A percentile compares a stretch with the other conserved stretches of the same genome.
Evolutionary conservation across 139 green algal genomes (phyloP).

Genomic region (Asterochloris erici): DNA sequence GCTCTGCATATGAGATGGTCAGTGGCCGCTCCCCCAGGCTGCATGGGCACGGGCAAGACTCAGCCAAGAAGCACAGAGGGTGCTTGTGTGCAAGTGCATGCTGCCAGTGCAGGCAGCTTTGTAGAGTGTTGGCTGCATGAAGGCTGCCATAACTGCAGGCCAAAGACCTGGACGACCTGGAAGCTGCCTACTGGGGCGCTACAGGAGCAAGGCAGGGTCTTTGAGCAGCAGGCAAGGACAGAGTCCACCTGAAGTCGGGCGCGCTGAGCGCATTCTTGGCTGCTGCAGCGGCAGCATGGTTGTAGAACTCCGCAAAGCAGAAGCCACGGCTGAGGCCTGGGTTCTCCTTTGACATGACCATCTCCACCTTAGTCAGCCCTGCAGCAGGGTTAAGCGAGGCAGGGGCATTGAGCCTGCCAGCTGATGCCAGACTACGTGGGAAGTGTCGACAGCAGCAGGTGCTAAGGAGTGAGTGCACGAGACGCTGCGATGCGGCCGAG

Average conservation of each 20-base stretch:
- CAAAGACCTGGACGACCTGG: too few species aligned
- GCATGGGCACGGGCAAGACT: neutral
- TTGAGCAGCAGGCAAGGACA: too few species aligned
- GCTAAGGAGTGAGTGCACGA: neutral
- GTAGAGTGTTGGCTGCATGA: too few species aligned
- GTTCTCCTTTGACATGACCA: conserved; percentile 60
- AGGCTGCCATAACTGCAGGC: too few species aligned
- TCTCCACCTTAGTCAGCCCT: conserved; percentile 57
- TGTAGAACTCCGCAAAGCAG: conserved; percentile 89
- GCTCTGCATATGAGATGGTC: conserved; percentile 76
- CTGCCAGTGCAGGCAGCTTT: too few species aligned
- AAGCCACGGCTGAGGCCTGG: conserved; percentile 78
- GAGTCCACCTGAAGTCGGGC: conserved; percentile 51
- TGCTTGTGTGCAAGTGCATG: too few species aligned
- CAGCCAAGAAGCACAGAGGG: too few species aligned
- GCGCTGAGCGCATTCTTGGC: conserved; percentile 57
- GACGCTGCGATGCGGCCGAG: conserved; percentile 3
- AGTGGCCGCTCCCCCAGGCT: conserved; percentile 49
- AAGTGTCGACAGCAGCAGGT: neutral
- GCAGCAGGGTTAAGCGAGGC: neutral
- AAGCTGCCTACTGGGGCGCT: too few species aligned
- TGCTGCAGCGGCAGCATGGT: conserved; percentile 68
- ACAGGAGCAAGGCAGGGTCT: too few species aligned
- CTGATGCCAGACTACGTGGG: neutral
- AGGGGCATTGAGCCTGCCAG: neutral